Conservation (phyloP, 2,329 filamentous ascomycete genomes). For the Fusarium anthophilum region DNA sequence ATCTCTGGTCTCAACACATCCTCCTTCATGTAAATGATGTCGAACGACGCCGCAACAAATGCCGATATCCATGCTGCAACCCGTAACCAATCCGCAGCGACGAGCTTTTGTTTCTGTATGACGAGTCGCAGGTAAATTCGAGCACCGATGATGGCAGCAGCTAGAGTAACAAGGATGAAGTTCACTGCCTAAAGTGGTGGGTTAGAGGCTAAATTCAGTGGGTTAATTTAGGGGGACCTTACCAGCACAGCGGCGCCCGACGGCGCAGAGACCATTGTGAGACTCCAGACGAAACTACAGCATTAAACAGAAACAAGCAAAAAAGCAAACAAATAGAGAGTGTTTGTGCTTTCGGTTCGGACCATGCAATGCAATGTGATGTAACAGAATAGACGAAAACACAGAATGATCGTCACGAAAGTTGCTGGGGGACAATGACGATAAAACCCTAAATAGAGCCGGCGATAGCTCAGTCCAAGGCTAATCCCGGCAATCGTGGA, state of each 20-base stretch:
- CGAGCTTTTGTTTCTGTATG: constrained; percentile 22
- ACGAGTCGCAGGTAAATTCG: constrained; percentile 23
- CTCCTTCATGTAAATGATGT: neutral
- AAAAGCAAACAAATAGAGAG: neutral
- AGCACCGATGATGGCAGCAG: constrained; percentile 6
- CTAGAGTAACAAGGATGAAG: neutral
- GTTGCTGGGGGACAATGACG: neutral
- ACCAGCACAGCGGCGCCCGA: constrained; percentile 18
- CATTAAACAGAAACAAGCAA: neutral
- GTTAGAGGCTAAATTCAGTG: neutral
- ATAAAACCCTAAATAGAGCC: neutral
- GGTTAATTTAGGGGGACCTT: neutral
- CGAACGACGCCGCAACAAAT: neutral
- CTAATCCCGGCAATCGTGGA: neutral
- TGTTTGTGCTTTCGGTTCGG: neutral
- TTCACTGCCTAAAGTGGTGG: neutral
- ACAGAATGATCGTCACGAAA: neutral
- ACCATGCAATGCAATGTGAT: neutral
- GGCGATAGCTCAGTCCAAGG: neutral
- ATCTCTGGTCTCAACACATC: constrained; percentile 3
- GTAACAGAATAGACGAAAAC: neutral
- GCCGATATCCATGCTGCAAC: constrained; percentile 17
- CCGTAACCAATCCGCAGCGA: constrained; percentile 10
- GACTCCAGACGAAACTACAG: neutral
- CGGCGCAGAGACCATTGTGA: constrained; percentile 8